These are phyloP conservation scores for Paraconiothyrium brasiliense DNA, from an alignment of 2,329 filamentous ascomycete genomes.

Conservation along the genomic window DNA sequence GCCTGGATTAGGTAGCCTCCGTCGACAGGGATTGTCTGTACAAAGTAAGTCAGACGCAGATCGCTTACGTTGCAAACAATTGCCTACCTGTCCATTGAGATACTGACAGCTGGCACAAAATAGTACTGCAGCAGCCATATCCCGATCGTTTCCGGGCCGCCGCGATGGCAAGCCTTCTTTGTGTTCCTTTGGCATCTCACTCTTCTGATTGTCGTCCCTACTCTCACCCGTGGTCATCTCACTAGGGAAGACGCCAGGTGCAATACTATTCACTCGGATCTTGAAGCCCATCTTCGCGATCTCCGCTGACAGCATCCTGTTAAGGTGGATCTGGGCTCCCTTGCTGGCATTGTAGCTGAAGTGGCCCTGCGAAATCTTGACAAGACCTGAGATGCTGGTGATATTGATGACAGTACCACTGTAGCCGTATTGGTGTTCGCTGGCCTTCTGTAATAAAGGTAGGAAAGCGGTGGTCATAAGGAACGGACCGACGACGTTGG, in stretches of 20 bases:
- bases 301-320: slow-evolving; percentile 63
- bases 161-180: slow-evolving; percentile 61
- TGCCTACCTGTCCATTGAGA: slow-evolving; percentile 54
- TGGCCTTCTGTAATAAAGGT: slow-evolving; percentile 56
- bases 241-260: slow-evolving; percentile 65
- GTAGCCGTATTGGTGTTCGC: slow-evolving; percentile 53
- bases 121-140: slow-evolving; percentile 67
- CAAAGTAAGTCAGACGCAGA: background rate
- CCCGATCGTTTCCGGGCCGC: slow-evolving; percentile 65
- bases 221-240: slow-evolving; percentile 66
- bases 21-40: slow-evolving; percentile 59
- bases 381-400: slow-evolving; percentile 55
- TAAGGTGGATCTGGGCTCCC: slow-evolving; percentile 63
- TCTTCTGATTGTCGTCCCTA: slow-evolving; percentile 64
- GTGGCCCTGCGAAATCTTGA: slow-evolving; percentile 58
- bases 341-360: slow-evolving; percentile 61
- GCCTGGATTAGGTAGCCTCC: slow-evolving; percentile 59
- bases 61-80: background rate
- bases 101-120: slow-evolving; percentile 63
- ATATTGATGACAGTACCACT: slow-evolving; percentile 59
- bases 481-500: slow-evolving; percentile 59
- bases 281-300: slow-evolving; percentile 62
- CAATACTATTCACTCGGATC: slow-evolving; percentile 66
- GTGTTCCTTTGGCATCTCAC: slow-evolving; percentile 62
- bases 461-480: slow-evolving; percentile 59